These are phyloP conservation scores for Ciborinia camelliae DNA, from an alignment of 2,329 filamentous ascomycete genomes.

Conservation along the genomic window DNA sequence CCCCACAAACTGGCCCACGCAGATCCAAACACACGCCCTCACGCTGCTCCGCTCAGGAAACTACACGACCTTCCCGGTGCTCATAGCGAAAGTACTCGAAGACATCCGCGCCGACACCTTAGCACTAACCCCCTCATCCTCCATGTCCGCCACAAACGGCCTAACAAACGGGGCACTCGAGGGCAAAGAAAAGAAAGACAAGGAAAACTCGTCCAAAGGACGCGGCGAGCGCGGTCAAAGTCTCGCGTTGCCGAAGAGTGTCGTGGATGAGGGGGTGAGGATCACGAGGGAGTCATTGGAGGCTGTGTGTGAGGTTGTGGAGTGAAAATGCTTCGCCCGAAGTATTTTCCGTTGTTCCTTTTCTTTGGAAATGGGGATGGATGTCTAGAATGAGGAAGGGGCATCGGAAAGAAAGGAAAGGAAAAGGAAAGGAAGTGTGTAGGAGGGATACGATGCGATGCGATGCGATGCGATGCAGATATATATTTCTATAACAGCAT, in stretches of 20 bases:
- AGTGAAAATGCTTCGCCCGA: conserved; percentile 13
- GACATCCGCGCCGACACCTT: conserved; percentile 46
- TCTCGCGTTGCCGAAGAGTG: conserved; percentile 55
- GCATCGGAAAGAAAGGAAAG: too few relatives aligned
- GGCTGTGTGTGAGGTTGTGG: conserved; percentile 36
- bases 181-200: conserved; percentile 4
- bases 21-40: conserved; percentile 57
- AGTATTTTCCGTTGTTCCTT: background rate
- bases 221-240: conserved; percentile 33
- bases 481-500: background rate
- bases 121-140: conserved; percentile 22
- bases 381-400: too few relatives aligned
- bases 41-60: conserved; percentile 58
- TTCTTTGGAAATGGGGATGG: background rate
- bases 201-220: conserved; percentile 16
- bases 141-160: background rate
- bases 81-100: conserved; percentile 58
- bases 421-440: too few relatives aligned
- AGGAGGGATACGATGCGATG: too few relatives aligned
- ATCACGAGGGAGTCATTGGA: conserved; percentile 58
- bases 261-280: conserved; percentile 61
- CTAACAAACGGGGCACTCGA: conserved; percentile 26
- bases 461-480: too few relatives aligned
- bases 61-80: conserved; percentile 56
- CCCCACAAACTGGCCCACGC: conserved; percentile 59